phyloP scores from a whole-genome alignment of 1,284 basidiomycete species.

The Cryptococcus sp. region DNA sequence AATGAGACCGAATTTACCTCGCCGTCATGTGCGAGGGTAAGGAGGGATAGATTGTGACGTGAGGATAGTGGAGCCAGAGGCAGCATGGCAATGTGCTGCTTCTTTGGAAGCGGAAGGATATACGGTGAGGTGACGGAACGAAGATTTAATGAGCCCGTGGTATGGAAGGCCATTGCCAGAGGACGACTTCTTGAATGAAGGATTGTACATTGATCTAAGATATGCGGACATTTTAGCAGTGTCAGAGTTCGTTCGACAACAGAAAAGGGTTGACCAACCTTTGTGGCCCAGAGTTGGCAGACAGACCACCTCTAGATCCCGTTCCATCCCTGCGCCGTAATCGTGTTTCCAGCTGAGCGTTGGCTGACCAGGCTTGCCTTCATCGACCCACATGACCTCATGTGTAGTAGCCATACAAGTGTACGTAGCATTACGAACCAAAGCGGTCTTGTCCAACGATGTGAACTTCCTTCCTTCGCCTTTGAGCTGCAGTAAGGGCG shows the following conservation, averaged over 20 bases:
- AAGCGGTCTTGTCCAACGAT: slow-evolving; percentile 32
- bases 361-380: slow-evolving; percentile 13
- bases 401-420: slow-evolving; percentile 32
- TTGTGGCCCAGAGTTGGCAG: slow-evolving; percentile 9
- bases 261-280: slow-evolving; percentile 4
- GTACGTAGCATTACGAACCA: slow-evolving; percentile 12
- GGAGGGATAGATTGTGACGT: not conserved
- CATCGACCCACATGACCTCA: slow-evolving; percentile 43
- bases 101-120: slow-evolving; percentile 5
- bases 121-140: slow-evolving; percentile 22
- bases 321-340: slow-evolving; percentile 15
- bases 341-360: slow-evolving; percentile 38
- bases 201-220: slow-evolving; percentile 13
- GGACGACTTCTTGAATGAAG: slow-evolving; percentile 23
- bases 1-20: not conserved
- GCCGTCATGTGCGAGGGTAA: not conserved
- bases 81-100: not conserved
- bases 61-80: slow-evolving; percentile 6
- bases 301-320: slow-evolving; percentile 23
- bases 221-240: not conserved
- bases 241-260: not conserved
- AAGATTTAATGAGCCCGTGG: slow-evolving; percentile 13
- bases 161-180: slow-evolving; percentile 19
- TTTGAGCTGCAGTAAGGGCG: slow-evolving; percentile 14
- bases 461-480: slow-evolving; percentile 26